Base-by-base conservation (phyloP, 805 yeast genomes). In the Candida schatavii region DNA sequence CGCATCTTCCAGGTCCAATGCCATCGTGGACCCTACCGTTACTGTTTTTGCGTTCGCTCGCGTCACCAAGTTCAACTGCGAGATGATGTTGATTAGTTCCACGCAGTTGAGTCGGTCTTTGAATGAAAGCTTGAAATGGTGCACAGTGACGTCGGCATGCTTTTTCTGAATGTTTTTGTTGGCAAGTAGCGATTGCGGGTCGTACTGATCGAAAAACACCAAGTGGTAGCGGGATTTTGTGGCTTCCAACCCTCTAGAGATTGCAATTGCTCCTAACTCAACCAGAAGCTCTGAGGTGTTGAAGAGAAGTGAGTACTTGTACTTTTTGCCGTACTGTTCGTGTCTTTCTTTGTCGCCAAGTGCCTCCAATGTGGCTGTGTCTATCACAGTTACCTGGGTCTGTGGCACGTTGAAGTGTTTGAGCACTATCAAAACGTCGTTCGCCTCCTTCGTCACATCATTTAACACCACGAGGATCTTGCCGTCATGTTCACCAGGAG, bases 361-460 rank as follows among this genome's bases (percentile, higher is more conserved):
- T 11, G 29, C 9, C 13, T 19, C 29, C 11, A 36, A 17, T 13
- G 19, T 10, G 19, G 5, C 13, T 10, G 35, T 3, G 36, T 56
- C 62, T 7, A 59, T 10, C 4, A 59, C 42, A 4, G 40, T 39
- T 1, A 57, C 28, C 4, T 38, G 35, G 3, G 35, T 33, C 32
- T 52, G 54, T 10, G 44, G 35, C 6, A 59, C 31, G 3, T 46
- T 29, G 22, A 67, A 55, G 39, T 62, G 56, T 37, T 56, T 59
- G 28, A 65, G 43, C 5, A 67, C 66, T 28, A 68, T 50, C 9
- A 66, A 50, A 11, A 68, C 54, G 44, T 69, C 74, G 50, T 68
- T 68, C n/a, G 65, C 47, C 43, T 68, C 68, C 25, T 48, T 53
- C 5, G 35, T 22, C 13, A 48, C 39, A 38, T 67, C 63, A 40